Percentiles rank a stretch among this genome's conserved stretches.
These are phyloP conservation scores for Oryza meyeriana DNA, from an alignment of 176 grass and related monocot species.

Conservation along the genomic window DNA sequence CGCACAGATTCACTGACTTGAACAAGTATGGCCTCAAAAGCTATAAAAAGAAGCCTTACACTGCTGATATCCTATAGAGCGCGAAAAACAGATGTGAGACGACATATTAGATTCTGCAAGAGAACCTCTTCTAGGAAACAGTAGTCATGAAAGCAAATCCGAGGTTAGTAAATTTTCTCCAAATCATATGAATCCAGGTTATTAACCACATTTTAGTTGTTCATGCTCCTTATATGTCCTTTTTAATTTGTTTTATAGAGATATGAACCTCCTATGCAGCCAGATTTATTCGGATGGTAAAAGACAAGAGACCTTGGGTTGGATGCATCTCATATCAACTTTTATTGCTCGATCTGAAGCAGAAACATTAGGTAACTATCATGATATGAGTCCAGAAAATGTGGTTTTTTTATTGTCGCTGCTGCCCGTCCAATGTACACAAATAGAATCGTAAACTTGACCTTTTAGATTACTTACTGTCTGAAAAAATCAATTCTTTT, in stretches of 20 bases:
- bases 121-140: conserved; percentile 42
- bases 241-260: conserved; percentile 24
- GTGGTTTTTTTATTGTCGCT: neutral
- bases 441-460: neutral
- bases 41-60: conserved; percentile 14
- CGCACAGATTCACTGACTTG: conserved; percentile 6
- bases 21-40: conserved; percentile 35
- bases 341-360: conserved; percentile 47
- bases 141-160: conserved; percentile 16
- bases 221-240: neutral
- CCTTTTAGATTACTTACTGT: neutral
- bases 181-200: neutral
- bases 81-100: conserved; percentile 23
- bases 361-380: conserved; percentile 34
- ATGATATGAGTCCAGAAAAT: neutral
- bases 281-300: conserved; percentile 37
- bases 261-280: conserved; percentile 5
- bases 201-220: neutral
- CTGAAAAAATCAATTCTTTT: neutral
- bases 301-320: conserved; percentile 23
- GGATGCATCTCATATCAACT: conserved; percentile 27
- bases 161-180: conserved; percentile 16
- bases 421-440: neutral
- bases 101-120: neutral
- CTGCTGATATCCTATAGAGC: neutral